Evolutionary conservation across 148 eudicot genomes (phyloP).

Genomic region (Pouteria glomerata): DNA sequence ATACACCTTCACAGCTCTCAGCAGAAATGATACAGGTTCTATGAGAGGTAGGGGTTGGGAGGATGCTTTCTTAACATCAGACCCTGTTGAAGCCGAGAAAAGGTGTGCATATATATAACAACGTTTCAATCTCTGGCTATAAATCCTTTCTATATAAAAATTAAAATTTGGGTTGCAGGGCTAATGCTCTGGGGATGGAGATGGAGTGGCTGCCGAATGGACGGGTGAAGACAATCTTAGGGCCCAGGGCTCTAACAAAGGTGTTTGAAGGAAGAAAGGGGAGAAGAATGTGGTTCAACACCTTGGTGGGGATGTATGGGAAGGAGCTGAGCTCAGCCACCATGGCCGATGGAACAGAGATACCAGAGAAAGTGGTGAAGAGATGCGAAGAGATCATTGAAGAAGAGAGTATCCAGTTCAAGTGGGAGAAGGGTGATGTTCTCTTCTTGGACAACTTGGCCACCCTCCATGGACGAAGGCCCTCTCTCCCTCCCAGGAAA

Average conservation of each 20-base stretch:
- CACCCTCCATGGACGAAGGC: slow-evolving; percentile 45
- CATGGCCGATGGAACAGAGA: slow-evolving; percentile 41
- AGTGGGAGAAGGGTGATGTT: slow-evolving; percentile 49
- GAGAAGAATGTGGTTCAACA: slow-evolving; percentile 48
- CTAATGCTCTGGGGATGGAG: slow-evolving; percentile 37
- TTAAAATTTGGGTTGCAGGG: no score
- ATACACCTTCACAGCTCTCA: slow-evolving; percentile 35
- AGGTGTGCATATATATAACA: slow-evolving; percentile 27
- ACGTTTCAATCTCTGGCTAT: no score
- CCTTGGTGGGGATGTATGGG: slow-evolving; percentile 34
- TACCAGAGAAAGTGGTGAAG: slow-evolving; percentile 30
- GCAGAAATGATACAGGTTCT: slow-evolving; percentile 21
- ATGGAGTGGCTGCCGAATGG: slow-evolving; percentile 43
- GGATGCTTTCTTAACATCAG: slow-evolving; percentile 39
- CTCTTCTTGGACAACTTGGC: slow-evolving; percentile 42
- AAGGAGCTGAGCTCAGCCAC: slow-evolving; percentile 31
- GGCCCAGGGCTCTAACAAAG: slow-evolving; percentile 21
- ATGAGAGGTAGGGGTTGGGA: slow-evolving; percentile 55
- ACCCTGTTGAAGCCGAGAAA: slow-evolving; percentile 36
- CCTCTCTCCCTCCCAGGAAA: slow-evolving; percentile 43
- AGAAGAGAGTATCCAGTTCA: slow-evolving; percentile 49
- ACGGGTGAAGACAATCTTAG: slow-evolving; percentile 27
- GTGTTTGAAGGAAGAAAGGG: slow-evolving; percentile 48
- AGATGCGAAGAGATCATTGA: slow-evolving; percentile 44
- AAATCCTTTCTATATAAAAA: no score